Evolutionary conservation across 2,329 filamentous ascomycete species (phyloP).

Genomic region (Microcera coccophila): DNA sequence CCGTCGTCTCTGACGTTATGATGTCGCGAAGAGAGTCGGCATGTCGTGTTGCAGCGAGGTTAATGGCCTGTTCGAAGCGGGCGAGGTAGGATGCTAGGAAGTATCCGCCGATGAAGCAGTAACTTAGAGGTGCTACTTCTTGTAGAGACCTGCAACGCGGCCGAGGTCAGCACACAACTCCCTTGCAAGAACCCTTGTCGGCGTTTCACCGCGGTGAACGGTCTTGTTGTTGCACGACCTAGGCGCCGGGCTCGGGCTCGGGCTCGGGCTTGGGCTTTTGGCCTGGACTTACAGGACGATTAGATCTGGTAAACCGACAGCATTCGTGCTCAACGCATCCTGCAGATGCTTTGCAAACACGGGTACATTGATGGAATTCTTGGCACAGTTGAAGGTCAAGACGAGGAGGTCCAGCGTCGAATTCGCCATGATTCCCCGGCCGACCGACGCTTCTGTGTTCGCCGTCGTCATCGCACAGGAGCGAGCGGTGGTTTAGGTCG

Average conservation of each 20-base stretch:
- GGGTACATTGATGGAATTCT: constrained; percentile 63
- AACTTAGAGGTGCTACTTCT: constrained; percentile 80
- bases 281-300: constrained; percentile 51
- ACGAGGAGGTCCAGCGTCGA: constrained; percentile 70
- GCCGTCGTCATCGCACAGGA: no score
- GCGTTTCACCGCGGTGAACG: constrained; percentile 1
- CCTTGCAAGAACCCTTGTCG: constrained; percentile 9
- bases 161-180: constrained; percentile 19
- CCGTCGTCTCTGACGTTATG: constrained; percentile 4
- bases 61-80: constrained; percentile 66
- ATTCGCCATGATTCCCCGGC: no score
- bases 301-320: constrained; percentile 47
- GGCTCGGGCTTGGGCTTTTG: neutral
- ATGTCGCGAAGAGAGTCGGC: constrained; percentile 16
- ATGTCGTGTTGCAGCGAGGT: constrained; percentile 56
- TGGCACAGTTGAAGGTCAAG: constrained; percentile 86
- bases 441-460: no score
- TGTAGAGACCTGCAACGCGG: constrained; percentile 65
- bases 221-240: neutral
- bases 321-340: constrained; percentile 50
- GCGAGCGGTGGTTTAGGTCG: no score
- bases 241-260: neutral
- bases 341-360: constrained; percentile 70
- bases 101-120: constrained; percentile 80
- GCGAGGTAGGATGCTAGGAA: constrained; percentile 73